Evolutionary conservation across 1,284 basidiomycete genomes (phyloP).

Genomic region (Naganishia liquefaciens): DNA sequence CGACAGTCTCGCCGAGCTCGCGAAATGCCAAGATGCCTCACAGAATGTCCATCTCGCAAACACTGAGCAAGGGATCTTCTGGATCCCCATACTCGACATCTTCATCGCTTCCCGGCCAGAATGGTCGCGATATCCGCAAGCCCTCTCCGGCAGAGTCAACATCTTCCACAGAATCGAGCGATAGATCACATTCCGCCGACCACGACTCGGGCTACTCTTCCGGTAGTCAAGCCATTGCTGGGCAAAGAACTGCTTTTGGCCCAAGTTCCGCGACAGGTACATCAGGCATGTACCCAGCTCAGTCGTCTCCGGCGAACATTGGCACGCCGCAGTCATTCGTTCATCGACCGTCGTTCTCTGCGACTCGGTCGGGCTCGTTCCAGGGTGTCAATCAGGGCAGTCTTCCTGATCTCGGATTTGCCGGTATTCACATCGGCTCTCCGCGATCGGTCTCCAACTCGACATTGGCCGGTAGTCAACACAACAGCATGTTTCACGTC

Average conservation of each 20-base stretch:
- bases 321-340: constrained; percentile 5
- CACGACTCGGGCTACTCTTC: constrained; percentile 29
- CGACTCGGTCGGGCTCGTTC: constrained; percentile 4
- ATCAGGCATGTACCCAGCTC: background rate
- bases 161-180: constrained; percentile 32
- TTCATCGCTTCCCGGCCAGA: constrained; percentile 28
- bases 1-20: constrained; percentile 23
- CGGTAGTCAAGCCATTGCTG: constrained; percentile 13
- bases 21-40: constrained; percentile 19
- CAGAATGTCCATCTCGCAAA: constrained; percentile 27
- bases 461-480: constrained; percentile 16
- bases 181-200: constrained; percentile 28
- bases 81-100: constrained; percentile 29
- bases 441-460: constrained; percentile 16
- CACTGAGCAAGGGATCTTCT: constrained; percentile 20
- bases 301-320: constrained; percentile 1
- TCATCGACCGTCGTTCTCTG: constrained; percentile 17
- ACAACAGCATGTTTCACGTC: constrained; percentile 23
- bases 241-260: background rate
- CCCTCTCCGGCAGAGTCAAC: constrained; percentile 30
- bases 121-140: constrained; percentile 25
- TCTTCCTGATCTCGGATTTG: constrained; percentile 31
- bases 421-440: constrained; percentile 33
- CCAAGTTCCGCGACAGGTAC: background rate
- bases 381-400: constrained; percentile 17